These are phyloP conservation scores for Trichophyton simii DNA, from an alignment of 2,329 filamentous ascomycete genomes.

Conservation along the genomic window DNA sequence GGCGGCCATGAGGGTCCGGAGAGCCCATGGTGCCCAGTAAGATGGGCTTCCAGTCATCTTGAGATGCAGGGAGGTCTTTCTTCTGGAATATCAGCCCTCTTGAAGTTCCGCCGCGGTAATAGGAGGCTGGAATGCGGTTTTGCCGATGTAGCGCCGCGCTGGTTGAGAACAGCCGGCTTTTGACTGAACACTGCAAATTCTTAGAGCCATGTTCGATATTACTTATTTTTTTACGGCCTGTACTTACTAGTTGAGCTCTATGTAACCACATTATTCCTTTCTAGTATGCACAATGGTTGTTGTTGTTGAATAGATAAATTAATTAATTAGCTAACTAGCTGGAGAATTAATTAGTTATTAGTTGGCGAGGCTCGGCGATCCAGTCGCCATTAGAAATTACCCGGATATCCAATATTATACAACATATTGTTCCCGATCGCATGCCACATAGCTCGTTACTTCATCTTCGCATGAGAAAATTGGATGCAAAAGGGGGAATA, in stretches of 20 bases:
- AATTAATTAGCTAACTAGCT: background rate
- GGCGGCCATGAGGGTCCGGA: constrained; percentile 54
- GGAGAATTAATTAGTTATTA: background rate
- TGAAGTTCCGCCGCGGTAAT: constrained; percentile 59
- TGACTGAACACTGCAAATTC: background rate
- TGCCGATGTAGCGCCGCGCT: constrained; percentile 11
- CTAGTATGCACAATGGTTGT: background rate
- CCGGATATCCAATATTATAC: background rate
- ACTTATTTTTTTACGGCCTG: background rate
- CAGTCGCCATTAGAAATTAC: background rate
- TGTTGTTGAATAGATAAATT: background rate
- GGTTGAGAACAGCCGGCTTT: background rate
- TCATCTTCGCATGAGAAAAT: background rate
- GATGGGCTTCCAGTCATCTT: constrained; percentile 39
- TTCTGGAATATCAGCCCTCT: constrained; percentile 50
- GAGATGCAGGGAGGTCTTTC: constrained; percentile 39
- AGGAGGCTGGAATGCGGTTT: constrained; percentile 39
- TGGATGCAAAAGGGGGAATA: background rate
- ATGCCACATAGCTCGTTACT: background rate
- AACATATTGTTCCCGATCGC: background rate
- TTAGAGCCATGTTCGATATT: background rate
- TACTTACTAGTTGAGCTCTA: background rate
- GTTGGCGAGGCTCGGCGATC: background rate
- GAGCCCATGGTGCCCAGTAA: constrained; percentile 51
- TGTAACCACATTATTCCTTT: background rate